Percentiles rank a stretch among this genome's conserved stretches.
Conservation (phyloP, 2,329 filamentous ascomycete species). For the Aureobasidium leucospermi region DNA sequence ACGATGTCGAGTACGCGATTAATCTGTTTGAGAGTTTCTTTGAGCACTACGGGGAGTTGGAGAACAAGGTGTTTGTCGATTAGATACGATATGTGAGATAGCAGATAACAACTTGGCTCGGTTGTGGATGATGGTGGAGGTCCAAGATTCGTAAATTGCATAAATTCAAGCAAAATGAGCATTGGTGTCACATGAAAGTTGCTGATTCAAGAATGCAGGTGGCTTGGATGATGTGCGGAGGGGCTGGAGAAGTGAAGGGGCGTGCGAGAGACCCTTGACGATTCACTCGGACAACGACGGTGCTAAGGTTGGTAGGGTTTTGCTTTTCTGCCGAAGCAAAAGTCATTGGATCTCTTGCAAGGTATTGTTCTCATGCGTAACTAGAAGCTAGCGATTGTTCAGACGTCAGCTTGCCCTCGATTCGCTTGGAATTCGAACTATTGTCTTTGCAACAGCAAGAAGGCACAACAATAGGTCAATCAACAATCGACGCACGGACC, state of each 20-base stretch:
- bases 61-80: conserved; percentile 35
- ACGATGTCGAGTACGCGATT: conserved; percentile 81
- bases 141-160: not conserved
- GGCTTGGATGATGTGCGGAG: not conserved
- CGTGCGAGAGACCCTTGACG: conserved; percentile 6
- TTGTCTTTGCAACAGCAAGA: not conserved
- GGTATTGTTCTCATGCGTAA: not conserved
- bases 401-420: not conserved
- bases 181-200: not conserved
- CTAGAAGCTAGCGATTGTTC: not conserved
- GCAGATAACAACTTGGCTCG: too few species aligned
- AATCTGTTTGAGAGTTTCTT: conserved; percentile 85
- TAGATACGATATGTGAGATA: not conserved
- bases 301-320: not conserved
- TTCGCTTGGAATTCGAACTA: not conserved
- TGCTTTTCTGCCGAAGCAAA: not conserved
- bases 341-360: not conserved
- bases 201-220: not conserved
- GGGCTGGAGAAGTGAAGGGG: not conserved
- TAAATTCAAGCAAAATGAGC: not conserved
- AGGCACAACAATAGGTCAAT: not conserved
- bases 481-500: not conserved
- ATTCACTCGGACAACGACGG: conserved; percentile 4
- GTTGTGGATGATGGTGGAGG: not conserved
- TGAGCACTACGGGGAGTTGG: conserved; percentile 71